Evolutionary conservation across 2,329 filamentous ascomycete species (phyloP), one percentile per base, ranked within the genome.

Genomic region (Fusarium sp.): DNA sequence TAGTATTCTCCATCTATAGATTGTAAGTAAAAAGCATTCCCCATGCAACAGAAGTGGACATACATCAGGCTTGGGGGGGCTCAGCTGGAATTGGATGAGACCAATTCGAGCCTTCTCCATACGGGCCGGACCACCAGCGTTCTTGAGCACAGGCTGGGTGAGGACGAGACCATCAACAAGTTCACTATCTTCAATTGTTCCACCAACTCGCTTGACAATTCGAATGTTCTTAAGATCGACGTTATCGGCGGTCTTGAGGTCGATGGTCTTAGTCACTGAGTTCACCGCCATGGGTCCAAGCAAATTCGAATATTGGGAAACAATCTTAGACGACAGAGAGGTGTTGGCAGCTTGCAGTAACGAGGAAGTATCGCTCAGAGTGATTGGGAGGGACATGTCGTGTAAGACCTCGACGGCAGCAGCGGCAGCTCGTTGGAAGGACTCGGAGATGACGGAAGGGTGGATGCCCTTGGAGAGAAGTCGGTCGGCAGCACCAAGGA

Each of bases 71-170:
- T 99, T 99, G 5, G 96, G 96, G 51, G 96, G 95, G 84, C 95
- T 97, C 78, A 99, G 91, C 85, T 99, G 96, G 89, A 99, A 99
- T 82, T 99, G 96, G 76, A 99, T 98, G 70, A 99, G 88, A 74
- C 93, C 96, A 85, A 99, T 99, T 85, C 88, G 92, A 72, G 96
- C 96, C 90, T 99, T 99, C 85, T 99, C 96, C 87, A 98, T 97
- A 79, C 95, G 90, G 77, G 91, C 89, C 60, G 96, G 95, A 11
- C 96, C 96, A 79, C 95, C 93, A 35, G 94, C 95, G 80, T 92
- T 95, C 89, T 99, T 99, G 80, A 98, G 90, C 45, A 97, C 95
- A 36, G 92, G 91, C 83, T 99, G 96, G 79, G 94, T 95, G 77
- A 99, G 88, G 61, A 98, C 95, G 65, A 99, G 85, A 35, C 96